Conservation (phyloP, 1,284 basidiomycete genomes). For the Xerocomus cyaneibrunnescens region DNA sequence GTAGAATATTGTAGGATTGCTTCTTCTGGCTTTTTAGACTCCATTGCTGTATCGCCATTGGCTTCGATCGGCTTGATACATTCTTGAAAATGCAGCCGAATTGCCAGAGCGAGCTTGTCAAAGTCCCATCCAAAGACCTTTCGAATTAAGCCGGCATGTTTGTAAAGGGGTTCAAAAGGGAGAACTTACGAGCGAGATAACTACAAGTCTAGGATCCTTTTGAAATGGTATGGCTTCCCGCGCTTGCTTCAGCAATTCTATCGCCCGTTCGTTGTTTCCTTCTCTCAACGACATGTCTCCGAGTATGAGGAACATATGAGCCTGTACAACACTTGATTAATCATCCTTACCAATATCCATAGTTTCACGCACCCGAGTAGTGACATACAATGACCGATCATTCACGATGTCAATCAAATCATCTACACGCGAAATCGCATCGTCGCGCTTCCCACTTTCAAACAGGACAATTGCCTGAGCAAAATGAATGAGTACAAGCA, state of each 20-base stretch:
- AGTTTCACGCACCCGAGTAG: background rate
- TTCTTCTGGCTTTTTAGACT: background rate
- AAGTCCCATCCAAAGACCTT: slow-evolving; percentile 5
- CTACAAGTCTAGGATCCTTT: background rate
- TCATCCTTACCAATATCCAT: too few species aligned
- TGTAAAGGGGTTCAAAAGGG: background rate
- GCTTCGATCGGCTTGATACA: background rate
- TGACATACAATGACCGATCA: background rate
- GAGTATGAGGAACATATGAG: slow-evolving; percentile 1
- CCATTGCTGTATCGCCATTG: background rate
- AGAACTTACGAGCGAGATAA: slow-evolving; percentile 6
- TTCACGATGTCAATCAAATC: background rate
- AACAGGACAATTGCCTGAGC: slow-evolving; percentile 7
- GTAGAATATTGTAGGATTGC: slow-evolving; percentile 1
- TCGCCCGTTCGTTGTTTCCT: background rate
- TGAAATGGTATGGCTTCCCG: background rate
- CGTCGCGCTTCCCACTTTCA: slow-evolving; percentile 3
- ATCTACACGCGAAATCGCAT: slow-evolving; percentile 1
- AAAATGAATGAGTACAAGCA: background rate
- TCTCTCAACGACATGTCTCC: background rate
- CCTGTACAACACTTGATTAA: background rate
- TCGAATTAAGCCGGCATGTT: background rate
- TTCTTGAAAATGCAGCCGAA: background rate
- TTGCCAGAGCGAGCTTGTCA: background rate
- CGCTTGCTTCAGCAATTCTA: background rate